Evolutionary conservation across 192 early-diverging fungal species (phyloP).

Genomic region (Linnemannia elongata): DNA sequence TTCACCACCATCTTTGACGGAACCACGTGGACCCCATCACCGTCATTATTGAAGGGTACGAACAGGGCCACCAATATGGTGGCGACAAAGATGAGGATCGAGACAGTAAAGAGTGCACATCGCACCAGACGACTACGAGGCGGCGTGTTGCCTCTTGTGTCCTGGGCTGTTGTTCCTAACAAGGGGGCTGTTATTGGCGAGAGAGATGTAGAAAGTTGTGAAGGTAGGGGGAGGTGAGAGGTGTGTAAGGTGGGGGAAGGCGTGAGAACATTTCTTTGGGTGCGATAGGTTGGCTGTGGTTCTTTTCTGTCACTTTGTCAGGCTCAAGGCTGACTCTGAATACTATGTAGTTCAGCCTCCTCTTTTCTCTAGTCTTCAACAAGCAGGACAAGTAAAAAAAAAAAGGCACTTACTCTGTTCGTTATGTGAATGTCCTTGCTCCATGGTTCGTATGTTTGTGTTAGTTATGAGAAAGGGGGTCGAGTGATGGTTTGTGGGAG

Average conservation of each 20-base stretch:
- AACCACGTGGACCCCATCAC: neutral
- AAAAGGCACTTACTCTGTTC: neutral
- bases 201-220: too few species aligned
- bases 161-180: neutral
- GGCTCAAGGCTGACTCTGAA: neutral
- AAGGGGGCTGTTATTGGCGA: neutral
- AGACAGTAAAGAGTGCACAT: neutral
- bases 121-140: neutral
- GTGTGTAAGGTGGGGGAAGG: neutral
- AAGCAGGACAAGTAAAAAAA: neutral
- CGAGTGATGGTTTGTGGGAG: neutral
- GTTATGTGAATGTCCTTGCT: neutral
- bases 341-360: neutral
- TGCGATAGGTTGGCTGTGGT: neutral
- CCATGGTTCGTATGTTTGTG: neutral
- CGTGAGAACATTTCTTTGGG: constrained; percentile 1
- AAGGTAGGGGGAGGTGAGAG: neutral
- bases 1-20: neutral
- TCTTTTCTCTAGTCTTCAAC: neutral
- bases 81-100: neutral
- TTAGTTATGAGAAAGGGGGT: neutral
- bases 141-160: neutral
- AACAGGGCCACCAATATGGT: neutral
- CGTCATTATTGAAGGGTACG: neutral
- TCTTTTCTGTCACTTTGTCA: neutral